phyloP scores from a whole-genome alignment of 768 basidiomycete genomes.

The Trichaptum fuscoviolaceum region DNA sequence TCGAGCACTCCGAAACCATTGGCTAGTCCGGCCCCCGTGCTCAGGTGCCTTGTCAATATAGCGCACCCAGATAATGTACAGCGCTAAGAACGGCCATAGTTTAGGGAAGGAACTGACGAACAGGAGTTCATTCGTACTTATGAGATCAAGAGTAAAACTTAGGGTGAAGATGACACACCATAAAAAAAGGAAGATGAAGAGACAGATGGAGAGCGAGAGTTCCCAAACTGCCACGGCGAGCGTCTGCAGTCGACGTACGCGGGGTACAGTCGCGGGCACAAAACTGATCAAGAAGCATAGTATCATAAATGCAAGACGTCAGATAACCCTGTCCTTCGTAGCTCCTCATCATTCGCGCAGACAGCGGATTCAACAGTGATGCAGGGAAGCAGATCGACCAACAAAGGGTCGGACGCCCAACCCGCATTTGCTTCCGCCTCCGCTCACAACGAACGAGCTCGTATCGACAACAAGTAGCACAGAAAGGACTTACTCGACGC shows the following conservation, averaged over 20 bases:
- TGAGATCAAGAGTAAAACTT: neutral
- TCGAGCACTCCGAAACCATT: slow-evolving; percentile 63
- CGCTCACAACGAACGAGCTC: neutral
- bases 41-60: slow-evolving; percentile 77
- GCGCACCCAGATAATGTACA: slow-evolving; percentile 75
- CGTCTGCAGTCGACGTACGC: slow-evolving; percentile 83
- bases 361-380: neutral
- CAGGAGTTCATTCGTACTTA: neutral
- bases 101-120: slow-evolving; percentile 72
- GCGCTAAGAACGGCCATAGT: slow-evolving; percentile 77
- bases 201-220: slow-evolving; percentile 63
- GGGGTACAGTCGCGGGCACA: slow-evolving; percentile 81
- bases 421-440: neutral
- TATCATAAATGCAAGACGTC: neutral
- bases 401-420: neutral
- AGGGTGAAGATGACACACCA: slow-evolving; percentile 52
- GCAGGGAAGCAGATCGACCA: neutral
- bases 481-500: neutral
- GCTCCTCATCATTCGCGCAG: neutral
- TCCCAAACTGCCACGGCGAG: slow-evolving; percentile 87
- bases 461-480: too few species aligned
- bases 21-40: slow-evolving; percentile 60
- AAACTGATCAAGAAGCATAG: slow-evolving; percentile 54
- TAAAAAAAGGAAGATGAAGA: slow-evolving; percentile 68
- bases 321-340: neutral